Base-by-base conservation (phyloP, 768 basidiomycete genomes). In the Heimioporus sp. region DNA sequence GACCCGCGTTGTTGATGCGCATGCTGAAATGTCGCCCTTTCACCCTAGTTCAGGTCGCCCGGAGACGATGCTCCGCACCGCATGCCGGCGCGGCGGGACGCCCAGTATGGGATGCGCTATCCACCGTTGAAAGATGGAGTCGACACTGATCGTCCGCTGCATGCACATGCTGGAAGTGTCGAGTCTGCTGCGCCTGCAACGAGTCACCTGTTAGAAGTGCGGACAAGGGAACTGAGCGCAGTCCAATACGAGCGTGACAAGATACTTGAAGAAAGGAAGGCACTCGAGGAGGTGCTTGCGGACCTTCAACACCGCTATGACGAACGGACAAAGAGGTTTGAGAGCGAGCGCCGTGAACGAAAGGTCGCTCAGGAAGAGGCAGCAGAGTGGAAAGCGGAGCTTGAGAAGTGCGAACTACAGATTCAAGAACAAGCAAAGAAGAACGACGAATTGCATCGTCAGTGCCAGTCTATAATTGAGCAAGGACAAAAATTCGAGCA, bases 251-350 rank as follows among this genome's bases (percentile, higher is more conserved):
- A 61, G 30, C 40, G 9, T 31, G 42, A 45, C 37, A 20, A 2
- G 2, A 5, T 37, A 6, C 50, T 48, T 10, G 45, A 63, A 36
- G 53, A 63, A 35, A 56, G 42, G 31, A 48, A 44, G 16, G 31
- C n/a, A n/a, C 16, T 56, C 2, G 40, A 28, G 15, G 49, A 43
- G 17, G 30, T 32, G 0, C 34, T 34, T 40, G 30, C 31, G n/a
- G 19, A 37, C 7, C 51, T 60, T 32, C n/a, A 24, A 17, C 53
- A 42, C 5, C 51, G 41, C 7, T 48, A 31, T 20, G 61, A 60
- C 1, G 53, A 56, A 9, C 57, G 49, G 17, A 37, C 38, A 5
- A 51, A 36, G 24, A 53, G 46, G 28, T 17, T 56, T 16, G 37
- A 28, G 3, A 28, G 24, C 7, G 24, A 4, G 24, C 24, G 24